phyloP scores from a whole-genome alignment of 495 filamentous ascomycete species.

The Pyrenopolyporus hunteri region DNA sequence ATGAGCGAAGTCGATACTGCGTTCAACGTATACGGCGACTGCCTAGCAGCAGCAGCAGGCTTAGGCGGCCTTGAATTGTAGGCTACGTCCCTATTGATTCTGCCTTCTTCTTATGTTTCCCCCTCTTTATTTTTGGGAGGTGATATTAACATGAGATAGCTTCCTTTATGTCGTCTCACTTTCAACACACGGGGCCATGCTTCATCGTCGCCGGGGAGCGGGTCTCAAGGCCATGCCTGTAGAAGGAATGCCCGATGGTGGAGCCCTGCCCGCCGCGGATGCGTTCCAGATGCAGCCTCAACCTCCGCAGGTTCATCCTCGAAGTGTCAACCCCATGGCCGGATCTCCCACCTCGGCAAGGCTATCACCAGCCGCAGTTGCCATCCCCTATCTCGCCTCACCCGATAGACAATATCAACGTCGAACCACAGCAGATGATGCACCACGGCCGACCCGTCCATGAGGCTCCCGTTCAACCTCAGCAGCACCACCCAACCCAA shows the following conservation, averaged over 20 bases:
- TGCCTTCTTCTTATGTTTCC: not conserved
- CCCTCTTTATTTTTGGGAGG: too few species aligned
- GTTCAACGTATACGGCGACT: slow-evolving; percentile 20
- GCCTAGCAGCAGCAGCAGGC: slow-evolving; percentile 40
- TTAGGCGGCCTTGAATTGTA: slow-evolving; percentile 55
- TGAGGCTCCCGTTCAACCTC: slow-evolving; percentile 19
- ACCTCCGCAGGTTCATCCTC: slow-evolving; percentile 34
- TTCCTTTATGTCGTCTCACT: slow-evolving; percentile 49
- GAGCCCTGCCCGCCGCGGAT: slow-evolving; percentile 5
- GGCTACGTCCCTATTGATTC: slow-evolving; percentile 17
- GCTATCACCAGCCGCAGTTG: slow-evolving; percentile 26
- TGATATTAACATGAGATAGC: slow-evolving; percentile 38
- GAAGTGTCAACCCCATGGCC: slow-evolving; percentile 10
- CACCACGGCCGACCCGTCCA: slow-evolving; percentile 25
- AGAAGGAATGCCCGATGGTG: not conserved
- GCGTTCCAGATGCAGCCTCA: slow-evolving; percentile 37
- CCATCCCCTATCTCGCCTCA: slow-evolving; percentile 34
- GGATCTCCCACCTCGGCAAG: slow-evolving; percentile 12
- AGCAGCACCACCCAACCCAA: slow-evolving; percentile 9
- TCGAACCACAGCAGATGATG: slow-evolving; percentile 26
- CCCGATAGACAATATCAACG: slow-evolving; percentile 25
- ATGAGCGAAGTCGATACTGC: slow-evolving; percentile 17
- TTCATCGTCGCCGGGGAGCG: slow-evolving; percentile 54
- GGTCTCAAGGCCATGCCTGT: slow-evolving; percentile 49
- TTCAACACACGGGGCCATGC: slow-evolving; percentile 45